phyloP scores from a whole-genome alignment of 73 alveolate species.

The Durusdinium trenchii region DNA sequence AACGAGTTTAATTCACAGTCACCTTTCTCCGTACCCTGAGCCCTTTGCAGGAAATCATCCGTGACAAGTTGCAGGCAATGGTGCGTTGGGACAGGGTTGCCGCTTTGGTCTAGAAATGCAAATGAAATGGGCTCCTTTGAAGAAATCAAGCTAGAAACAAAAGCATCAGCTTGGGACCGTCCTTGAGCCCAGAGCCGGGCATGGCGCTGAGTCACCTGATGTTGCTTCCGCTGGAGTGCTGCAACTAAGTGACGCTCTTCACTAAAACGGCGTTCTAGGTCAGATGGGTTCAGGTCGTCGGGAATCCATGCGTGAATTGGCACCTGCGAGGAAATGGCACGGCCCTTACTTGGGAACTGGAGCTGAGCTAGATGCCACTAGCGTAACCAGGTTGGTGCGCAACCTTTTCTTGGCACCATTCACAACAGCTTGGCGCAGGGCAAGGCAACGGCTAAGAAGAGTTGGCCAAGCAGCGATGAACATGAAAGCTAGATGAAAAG shows the following conservation, averaged over 20 bases:
- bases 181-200: not conserved
- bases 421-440: not conserved
- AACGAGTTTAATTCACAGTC: not conserved
- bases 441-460: not conserved
- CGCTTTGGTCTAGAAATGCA: not conserved
- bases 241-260: not conserved
- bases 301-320: too few relatives aligned
- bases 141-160: not conserved
- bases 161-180: not conserved
- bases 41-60: not conserved
- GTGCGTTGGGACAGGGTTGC: not conserved
- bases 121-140: not conserved
- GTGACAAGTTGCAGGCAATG: not conserved
- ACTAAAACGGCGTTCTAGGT: not conserved
- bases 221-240: not conserved
- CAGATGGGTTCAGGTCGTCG: too few relatives aligned
- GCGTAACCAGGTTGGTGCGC: not conserved
- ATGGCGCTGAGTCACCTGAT: not conserved
- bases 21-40: not conserved
- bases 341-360: too few relatives aligned
- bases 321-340: too few relatives aligned
- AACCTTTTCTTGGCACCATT: not conserved
- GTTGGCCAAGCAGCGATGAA: not conserved
- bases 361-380: too few relatives aligned
- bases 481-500: not conserved